Evolutionary conservation across 179 eudicot genomes (phyloP).

Genomic region (Beta lomatogona): DNA sequence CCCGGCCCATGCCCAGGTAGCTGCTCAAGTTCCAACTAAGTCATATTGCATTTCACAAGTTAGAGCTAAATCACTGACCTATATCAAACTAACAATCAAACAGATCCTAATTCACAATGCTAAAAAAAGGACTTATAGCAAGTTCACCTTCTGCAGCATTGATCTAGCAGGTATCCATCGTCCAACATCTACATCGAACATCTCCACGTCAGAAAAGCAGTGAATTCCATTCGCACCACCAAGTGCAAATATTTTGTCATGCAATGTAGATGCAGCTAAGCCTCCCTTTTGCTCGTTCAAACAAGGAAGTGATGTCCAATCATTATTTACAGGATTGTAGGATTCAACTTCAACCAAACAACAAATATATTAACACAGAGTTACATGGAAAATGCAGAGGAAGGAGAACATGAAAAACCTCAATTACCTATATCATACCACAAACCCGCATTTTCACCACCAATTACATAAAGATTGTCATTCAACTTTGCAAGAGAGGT

Average conservation of each 20-base stretch:
- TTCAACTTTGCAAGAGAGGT: constrained; percentile 58
- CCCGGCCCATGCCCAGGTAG: no score
- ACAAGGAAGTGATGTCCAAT: constrained; percentile 67
- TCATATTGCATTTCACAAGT: not conserved
- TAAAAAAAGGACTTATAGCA: not conserved
- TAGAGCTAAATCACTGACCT: not conserved
- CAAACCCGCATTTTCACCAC: constrained; percentile 52
- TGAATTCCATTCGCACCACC: constrained; percentile 79
- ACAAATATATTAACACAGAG: constrained; percentile 18
- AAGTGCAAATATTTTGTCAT: constrained; percentile 67
- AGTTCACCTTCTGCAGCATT: constrained; percentile 72
- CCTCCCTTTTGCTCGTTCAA: constrained; percentile 60
- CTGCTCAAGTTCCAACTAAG: not conserved
- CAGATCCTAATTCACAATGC: not conserved
- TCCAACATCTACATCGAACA: constrained; percentile 72
- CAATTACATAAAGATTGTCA: constrained; percentile 64
- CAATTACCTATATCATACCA: constrained; percentile 77
- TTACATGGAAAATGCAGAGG: not conserved
- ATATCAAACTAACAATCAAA: not conserved
- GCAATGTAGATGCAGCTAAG: constrained; percentile 62
- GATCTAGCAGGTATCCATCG: constrained; percentile 72
- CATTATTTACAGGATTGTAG: constrained; percentile 48
- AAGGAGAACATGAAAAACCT: constrained; percentile 10
- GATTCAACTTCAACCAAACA: constrained; percentile 67
- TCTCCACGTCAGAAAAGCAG: constrained; percentile 74